A percentile compares a stretch with the other conserved stretches of the same genome.
Evolutionary conservation across 345 rosid species (phyloP).

Genomic region (Rhizophora mangle): DNA sequence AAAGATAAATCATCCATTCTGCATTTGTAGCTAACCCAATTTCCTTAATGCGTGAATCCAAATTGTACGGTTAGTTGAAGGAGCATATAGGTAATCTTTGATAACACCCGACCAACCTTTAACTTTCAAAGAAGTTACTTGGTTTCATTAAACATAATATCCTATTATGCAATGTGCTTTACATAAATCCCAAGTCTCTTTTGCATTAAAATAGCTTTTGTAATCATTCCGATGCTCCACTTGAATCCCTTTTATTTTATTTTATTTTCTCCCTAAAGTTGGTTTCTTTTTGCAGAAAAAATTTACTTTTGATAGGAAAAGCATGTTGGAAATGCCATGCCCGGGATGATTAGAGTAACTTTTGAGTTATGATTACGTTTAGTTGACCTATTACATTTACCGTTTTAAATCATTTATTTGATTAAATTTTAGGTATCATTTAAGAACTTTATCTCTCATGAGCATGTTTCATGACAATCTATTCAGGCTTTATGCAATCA

Average conservation of each 20-base stretch:
- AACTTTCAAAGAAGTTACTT: conserved; percentile 24
- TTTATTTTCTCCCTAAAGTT: neutral
- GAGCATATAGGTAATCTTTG: conserved; percentile 7
- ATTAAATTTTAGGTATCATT: conserved; percentile 16
- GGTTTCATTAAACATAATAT: conserved; percentile 26
- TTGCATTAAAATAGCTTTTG: conserved; percentile 9
- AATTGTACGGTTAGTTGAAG: conserved; percentile 16
- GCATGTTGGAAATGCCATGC: conserved; percentile 3
- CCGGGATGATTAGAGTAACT: conserved; percentile 1
- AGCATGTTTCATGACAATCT: conserved; percentile 14
- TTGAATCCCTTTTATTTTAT: neutral
- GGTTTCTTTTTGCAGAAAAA: neutral
- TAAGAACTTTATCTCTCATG: neutral
- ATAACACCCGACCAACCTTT: conserved; percentile 19
- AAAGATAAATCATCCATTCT: neutral
- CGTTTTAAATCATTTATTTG: neutral
- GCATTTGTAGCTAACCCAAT: conserved; percentile 3
- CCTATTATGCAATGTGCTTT: conserved; percentile 35
- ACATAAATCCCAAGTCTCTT: conserved; percentile 32
- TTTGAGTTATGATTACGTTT: conserved; percentile 11
- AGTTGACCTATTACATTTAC: conserved; percentile 9
- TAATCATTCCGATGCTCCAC: conserved; percentile 2
- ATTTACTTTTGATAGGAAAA: neutral
- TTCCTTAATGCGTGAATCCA: neutral
- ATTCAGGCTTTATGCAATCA: conserved; percentile 61